phyloP scores from a whole-genome alignment of 2,329 filamentous ascomycete genomes.

The Albophoma yamanashiensis region DNA sequence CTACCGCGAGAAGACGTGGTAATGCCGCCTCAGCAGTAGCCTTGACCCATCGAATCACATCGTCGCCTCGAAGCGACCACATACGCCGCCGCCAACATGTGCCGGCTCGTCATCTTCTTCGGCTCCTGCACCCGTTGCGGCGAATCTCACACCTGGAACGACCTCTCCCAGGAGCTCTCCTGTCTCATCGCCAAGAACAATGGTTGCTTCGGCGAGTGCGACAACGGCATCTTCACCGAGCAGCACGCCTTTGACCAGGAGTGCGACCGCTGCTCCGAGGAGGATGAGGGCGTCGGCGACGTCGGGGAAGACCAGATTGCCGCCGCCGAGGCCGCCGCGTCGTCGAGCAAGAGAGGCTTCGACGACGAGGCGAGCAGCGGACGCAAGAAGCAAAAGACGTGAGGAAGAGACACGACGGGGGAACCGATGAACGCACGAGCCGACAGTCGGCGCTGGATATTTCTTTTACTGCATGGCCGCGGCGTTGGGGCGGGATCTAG shows the following conservation, averaged over 20 bases:
- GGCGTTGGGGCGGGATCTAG: not conserved
- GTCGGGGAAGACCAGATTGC: constrained; percentile 19
- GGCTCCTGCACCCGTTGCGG: constrained; percentile 33
- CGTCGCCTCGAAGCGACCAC: not conserved
- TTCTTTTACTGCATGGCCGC: not conserved
- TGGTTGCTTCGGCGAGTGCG: constrained; percentile 32
- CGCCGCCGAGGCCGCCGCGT: not conserved
- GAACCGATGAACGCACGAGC: not conserved
- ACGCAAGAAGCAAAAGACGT: constrained; percentile 20
- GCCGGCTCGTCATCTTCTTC: constrained; percentile 32
- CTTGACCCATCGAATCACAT: not conserved
- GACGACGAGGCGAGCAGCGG: constrained; percentile 8
- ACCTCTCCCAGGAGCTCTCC: constrained; percentile 33
- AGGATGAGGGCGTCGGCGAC: constrained; percentile 31
- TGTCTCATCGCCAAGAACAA: constrained; percentile 40
- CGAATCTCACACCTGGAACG: constrained; percentile 28
- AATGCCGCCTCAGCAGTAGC: not conserved
- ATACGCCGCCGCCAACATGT: constrained; percentile 22
- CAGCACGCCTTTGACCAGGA: constrained; percentile 37
- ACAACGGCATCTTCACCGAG: constrained; percentile 27
- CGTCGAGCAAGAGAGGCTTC: constrained; percentile 7
- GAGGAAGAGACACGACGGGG: constrained; percentile 2
- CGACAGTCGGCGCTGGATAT: not conserved
- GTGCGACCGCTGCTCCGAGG: constrained; percentile 30
- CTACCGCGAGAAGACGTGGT: not conserved